These are phyloP conservation scores for Alternaria conjuncta DNA, from an alignment of 2,329 filamentous ascomycete species.

Conservation along the genomic window DNA sequence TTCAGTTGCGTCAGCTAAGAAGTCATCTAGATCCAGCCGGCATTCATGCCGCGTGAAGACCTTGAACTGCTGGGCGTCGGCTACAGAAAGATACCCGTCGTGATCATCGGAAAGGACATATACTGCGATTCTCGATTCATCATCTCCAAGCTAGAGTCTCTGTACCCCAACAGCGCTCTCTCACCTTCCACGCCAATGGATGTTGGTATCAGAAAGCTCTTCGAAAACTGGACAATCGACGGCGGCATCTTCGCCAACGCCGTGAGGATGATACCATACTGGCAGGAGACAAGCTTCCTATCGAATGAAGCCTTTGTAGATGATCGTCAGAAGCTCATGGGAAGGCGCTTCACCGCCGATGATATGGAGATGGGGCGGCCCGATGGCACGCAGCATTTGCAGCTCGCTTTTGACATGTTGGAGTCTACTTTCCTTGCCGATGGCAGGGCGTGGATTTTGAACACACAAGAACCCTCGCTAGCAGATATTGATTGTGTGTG, in stretches of 20 bases:
- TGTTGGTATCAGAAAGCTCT: slow-evolving; percentile 59
- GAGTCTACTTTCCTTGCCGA: slow-evolving; percentile 70
- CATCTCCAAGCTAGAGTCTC: slow-evolving; percentile 36
- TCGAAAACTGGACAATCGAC: slow-evolving; percentile 64
- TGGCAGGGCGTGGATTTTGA: slow-evolving; percentile 69
- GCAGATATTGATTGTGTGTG: slow-evolving; percentile 74
- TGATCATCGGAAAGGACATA: slow-evolving; percentile 40
- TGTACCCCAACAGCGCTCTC: slow-evolving; percentile 24
- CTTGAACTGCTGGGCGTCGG: slow-evolving; percentile 40
- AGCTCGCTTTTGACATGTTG: slow-evolving; percentile 62
- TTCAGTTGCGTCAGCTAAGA: not conserved
- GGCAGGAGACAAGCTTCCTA: slow-evolving; percentile 60
- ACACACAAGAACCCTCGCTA: slow-evolving; percentile 59
- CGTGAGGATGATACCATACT: slow-evolving; percentile 63
- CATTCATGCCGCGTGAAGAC: slow-evolving; percentile 40
- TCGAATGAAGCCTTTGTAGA: slow-evolving; percentile 65
- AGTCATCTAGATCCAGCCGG: slow-evolving; percentile 62
- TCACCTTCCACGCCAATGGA: slow-evolving; percentile 40
- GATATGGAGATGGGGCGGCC: slow-evolving; percentile 54
- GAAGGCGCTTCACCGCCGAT: slow-evolving; percentile 53
- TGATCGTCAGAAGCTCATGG: slow-evolving; percentile 60
- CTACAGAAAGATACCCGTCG: slow-evolving; percentile 48
- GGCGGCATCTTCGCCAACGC: slow-evolving; percentile 63
- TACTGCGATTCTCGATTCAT: slow-evolving; percentile 44
- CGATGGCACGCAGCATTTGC: slow-evolving; percentile 64